Evolutionary conservation across 768 basidiomycete genomes (phyloP), one percentile per base, ranked within the genome.

Genomic region (Pleurotus giganteus): DNA sequence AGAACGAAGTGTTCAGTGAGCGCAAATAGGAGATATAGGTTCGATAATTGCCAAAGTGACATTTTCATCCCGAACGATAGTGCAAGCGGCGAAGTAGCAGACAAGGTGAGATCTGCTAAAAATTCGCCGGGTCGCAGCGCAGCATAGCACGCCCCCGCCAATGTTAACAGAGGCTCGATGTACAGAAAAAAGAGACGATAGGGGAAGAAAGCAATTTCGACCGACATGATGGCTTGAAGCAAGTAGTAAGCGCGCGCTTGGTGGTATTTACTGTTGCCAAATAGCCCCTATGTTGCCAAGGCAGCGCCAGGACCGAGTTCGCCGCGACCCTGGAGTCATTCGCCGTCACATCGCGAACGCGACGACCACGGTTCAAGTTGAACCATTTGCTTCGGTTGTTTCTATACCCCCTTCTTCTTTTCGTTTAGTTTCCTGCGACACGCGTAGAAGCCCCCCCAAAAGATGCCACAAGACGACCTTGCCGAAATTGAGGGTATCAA

Each of bases 21-120:
- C 12, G 79, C 77, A 57, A 81, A 81, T 23, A 80, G 69, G 3
- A 80, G 68, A 57, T 79, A 81, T 19, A 82, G 69, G 60, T 80
- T 82, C 5, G 78, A 67, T 4, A 81, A 73, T 59, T 80, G 79
- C 52, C 70, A 71, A 23, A 81, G 70, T 11, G 71, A 68, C 65
- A 79, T 75, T 55, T 56, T 64, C 17, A 66, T 71, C 34, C 37
- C 23, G 27, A 41, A 12, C 8, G 57, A 29, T 28, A 28, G 12
- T 4, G n/a, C 21, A 51, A 43, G 45, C 19, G 44, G 31, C 32
- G 21, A 28, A 21, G 31, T 28, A 21, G 42, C 19, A 0, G 58
- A 47, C 26, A 61, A 57, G 19, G 63, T 34, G 56, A 80, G 73
- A 56, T 73, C 71, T 8, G 57, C 34, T 32, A 80, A 66, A 63